Conservation (phyloP, 805 yeast species). For the Ogataea trehaloabstinens region DNA sequence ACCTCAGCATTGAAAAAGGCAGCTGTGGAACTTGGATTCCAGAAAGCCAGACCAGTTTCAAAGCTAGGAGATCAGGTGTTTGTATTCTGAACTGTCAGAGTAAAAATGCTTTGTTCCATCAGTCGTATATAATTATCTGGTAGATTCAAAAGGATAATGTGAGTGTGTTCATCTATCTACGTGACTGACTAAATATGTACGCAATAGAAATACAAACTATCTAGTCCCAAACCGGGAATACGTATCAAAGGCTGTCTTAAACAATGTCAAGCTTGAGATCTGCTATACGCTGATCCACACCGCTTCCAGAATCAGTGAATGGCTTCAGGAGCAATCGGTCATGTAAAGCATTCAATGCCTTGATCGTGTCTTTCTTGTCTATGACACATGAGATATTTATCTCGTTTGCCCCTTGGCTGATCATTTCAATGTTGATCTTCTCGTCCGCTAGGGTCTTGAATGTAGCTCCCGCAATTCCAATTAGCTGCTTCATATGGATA, state of each 20-base stretch:
- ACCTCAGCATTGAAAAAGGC: conserved; percentile 79
- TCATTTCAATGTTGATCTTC: conserved; percentile 93
- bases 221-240: too few species aligned
- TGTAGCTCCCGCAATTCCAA: conserved; percentile 97
- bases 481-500: conserved; percentile 92
- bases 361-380: conserved; percentile 73
- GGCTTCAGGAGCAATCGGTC: conserved; percentile 61
- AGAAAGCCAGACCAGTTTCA: conserved; percentile 84
- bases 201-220: background rate
- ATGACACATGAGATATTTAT: conserved; percentile 96
- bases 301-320: conserved; percentile 30
- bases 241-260: too few species aligned
- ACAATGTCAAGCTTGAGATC: conserved; percentile 39
- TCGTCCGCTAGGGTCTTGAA: conserved; percentile 92
- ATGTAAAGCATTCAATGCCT: conserved; percentile 85
- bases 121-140: too few species aligned
- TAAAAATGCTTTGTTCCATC: too few species aligned
- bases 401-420: conserved; percentile 97
- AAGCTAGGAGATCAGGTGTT: conserved; percentile 89
- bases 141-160: too few species aligned
- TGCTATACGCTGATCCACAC: conserved; percentile 44
- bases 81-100: conserved; percentile 53
- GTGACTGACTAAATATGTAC: background rate
- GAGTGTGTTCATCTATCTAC: too few species aligned
- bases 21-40: conserved; percentile 69